Percentiles rank a stretch among this genome's conserved stretches.
Evolutionary conservation across 441 rosid species (phyloP).

Genomic region (Corymbia calophylla): DNA sequence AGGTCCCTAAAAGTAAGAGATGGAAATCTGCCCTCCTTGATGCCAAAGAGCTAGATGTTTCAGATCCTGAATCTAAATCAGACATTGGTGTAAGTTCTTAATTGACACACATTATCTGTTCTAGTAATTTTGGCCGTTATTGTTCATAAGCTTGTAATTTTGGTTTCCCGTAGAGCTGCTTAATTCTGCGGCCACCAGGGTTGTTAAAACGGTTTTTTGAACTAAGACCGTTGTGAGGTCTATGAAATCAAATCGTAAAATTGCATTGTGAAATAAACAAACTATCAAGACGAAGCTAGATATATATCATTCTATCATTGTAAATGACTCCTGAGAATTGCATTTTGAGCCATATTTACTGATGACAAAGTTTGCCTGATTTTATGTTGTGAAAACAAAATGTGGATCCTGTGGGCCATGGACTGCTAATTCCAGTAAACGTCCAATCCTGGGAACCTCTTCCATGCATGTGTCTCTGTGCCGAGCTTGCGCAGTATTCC

Average conservation of each 20-base stretch:
- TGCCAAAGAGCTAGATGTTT: conserved; percentile 11
- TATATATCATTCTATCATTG: not conserved
- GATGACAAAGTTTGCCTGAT: not conserved
- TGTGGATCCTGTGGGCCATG: not conserved
- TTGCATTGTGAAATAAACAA: not conserved
- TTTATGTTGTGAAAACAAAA: not conserved
- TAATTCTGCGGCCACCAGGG: not conserved
- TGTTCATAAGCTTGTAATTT: not conserved
- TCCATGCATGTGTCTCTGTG: not conserved
- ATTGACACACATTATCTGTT: not conserved
- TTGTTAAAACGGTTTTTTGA: not conserved
- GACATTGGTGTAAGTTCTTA: not conserved
- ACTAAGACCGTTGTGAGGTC: not conserved
- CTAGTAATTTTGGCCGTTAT: not conserved
- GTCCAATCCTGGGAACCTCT: not conserved
- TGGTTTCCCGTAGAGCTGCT: not conserved
- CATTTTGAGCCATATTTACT: not conserved
- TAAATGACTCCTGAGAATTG: not conserved
- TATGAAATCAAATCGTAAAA: not conserved
- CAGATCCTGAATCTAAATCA: conserved; percentile 1
- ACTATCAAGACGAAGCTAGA: not conserved
- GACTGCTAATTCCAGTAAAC: not conserved
- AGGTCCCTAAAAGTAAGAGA: conserved; percentile 8
- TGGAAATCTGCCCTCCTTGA: conserved; percentile 34
- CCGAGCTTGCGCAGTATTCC: not conserved